Conservation (phyloP, 75 land plant genomes). For the Cunninghamia lanceolata region DNA sequence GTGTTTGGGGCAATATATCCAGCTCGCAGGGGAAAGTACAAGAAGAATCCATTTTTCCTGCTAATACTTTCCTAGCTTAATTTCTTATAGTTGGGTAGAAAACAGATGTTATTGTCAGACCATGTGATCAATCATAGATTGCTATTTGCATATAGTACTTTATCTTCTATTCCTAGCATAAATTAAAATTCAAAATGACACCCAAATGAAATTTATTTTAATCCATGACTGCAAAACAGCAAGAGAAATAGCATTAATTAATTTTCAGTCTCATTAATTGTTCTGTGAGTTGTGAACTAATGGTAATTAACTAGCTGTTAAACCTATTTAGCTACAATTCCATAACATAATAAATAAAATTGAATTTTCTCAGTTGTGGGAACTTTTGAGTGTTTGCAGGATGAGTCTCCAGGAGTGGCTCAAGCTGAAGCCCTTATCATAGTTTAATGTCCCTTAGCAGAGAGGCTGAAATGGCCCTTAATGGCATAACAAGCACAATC, state of each 20-base stretch:
- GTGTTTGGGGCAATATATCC: not conserved
- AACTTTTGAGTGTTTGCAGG: not conserved
- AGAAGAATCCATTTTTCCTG: not conserved
- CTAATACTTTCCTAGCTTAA: not conserved
- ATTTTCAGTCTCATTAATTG: no score
- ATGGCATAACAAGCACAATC: not conserved
- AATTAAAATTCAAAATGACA: not conserved
- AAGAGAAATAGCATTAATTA: not conserved
- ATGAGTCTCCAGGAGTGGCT: not conserved
- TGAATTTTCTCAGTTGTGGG: not conserved
- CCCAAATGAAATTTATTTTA: not conserved
- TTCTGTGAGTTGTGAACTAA: no score
- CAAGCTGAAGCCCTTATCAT: not conserved
- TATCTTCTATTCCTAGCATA: not conserved
- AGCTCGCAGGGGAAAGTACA: not conserved
- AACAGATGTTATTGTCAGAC: not conserved
- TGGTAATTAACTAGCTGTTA: not conserved
- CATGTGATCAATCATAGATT: not conserved
- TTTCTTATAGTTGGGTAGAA: not conserved
- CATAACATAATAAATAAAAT: not conserved
- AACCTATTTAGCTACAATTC: not conserved
- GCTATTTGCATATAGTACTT: not conserved
- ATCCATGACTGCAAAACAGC: not conserved
- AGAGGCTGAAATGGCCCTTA: not conserved
- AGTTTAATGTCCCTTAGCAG: not conserved